These are phyloP conservation scores for Tolypocladium guangdongense DNA, from an alignment of 2,329 filamentous ascomycete species.

Conservation along the genomic window DNA sequence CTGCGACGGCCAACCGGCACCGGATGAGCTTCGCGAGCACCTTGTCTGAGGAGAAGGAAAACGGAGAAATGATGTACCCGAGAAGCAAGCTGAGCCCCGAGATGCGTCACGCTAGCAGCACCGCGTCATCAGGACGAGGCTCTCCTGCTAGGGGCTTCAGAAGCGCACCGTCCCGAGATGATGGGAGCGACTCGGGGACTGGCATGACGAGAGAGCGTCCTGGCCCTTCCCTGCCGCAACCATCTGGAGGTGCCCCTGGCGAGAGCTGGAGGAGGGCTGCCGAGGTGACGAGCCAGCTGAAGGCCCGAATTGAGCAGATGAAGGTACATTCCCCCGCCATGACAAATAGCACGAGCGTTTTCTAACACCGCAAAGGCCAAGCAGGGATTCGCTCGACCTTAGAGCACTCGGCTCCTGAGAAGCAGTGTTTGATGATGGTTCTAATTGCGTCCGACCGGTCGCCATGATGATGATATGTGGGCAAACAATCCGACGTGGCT, in stretches of 20 bases:
- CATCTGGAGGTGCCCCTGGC: conserved; percentile 20
- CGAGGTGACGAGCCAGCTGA: conserved; percentile 94
- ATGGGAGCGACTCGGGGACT: conserved; percentile 18
- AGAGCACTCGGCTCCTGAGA: conserved; percentile 1
- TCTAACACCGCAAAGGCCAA: conserved; percentile 9
- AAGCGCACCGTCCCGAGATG: conserved; percentile 21
- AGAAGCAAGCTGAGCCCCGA: conserved; percentile 46
- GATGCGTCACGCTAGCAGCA: conserved; percentile 37
- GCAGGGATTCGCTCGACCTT: conserved; percentile 20
- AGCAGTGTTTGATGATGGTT: background rate
- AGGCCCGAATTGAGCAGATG: conserved; percentile 97
- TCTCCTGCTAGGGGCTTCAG: conserved; percentile 49
- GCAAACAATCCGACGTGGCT: background rate
- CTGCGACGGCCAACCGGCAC: conserved; percentile 30
- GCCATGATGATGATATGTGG: conserved; percentile 2
- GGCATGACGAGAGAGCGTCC: conserved; percentile 20
- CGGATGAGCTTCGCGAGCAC: conserved; percentile 54
- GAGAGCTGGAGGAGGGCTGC: conserved; percentile 97
- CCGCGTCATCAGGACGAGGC: conserved; percentile 42
- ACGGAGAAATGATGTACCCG: conserved; percentile 40
- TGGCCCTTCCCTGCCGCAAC: conserved; percentile 23
- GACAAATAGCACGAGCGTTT: background rate
- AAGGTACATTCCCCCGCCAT: conserved; percentile 44
- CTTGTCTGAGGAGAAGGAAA: conserved; percentile 69
- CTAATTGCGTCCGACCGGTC: background rate